Evolutionary conservation across 2,329 filamentous ascomycete genomes (phyloP).

Genomic region (Helminthosporium solani): DNA sequence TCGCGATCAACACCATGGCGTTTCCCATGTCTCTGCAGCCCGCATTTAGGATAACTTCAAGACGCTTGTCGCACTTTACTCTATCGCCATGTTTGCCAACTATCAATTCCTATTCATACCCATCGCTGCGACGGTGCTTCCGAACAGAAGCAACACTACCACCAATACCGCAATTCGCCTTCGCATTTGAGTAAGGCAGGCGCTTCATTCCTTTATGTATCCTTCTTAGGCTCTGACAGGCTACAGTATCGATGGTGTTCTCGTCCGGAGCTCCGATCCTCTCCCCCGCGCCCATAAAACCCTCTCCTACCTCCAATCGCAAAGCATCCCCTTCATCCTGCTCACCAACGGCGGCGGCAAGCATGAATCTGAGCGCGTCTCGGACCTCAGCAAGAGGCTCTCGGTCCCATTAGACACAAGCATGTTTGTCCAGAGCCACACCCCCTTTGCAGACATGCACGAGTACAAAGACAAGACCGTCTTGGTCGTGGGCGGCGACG

Average conservation of each 20-base stretch:
- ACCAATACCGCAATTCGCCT: slow-evolving; percentile 50
- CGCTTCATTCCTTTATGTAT: slow-evolving; percentile 11
- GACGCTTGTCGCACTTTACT: not conserved
- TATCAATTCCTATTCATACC: slow-evolving; percentile 4
- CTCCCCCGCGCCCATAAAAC: slow-evolving; percentile 77
- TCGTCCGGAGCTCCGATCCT: slow-evolving; percentile 76
- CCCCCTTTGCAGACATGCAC: slow-evolving; percentile 72
- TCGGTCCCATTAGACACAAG: slow-evolving; percentile 63
- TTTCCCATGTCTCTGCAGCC: not conserved
- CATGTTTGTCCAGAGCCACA: slow-evolving; percentile 87
- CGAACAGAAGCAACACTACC: slow-evolving; percentile 24
- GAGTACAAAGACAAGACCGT: slow-evolving; percentile 57
- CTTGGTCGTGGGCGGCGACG: slow-evolving; percentile 51
- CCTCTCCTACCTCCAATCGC: slow-evolving; percentile 68
- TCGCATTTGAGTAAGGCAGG: slow-evolving; percentile 57
- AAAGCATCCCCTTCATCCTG: slow-evolving; percentile 86
- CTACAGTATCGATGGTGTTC: slow-evolving; percentile 85
- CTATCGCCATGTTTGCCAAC: not conserved
- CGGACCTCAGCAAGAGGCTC: slow-evolving; percentile 67
- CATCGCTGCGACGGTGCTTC: slow-evolving; percentile 23
- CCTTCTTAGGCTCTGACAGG: slow-evolving; percentile 20
- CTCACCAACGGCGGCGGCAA: slow-evolving; percentile 94
- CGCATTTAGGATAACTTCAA: not conserved
- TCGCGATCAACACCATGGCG: slow-evolving; percentile 2
- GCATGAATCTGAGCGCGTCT: slow-evolving; percentile 71